Percentiles rank a stretch among this genome's conserved stretches.
Conservation (phyloP, 139 green algal genomes). For the Closterium sp. region DNA sequence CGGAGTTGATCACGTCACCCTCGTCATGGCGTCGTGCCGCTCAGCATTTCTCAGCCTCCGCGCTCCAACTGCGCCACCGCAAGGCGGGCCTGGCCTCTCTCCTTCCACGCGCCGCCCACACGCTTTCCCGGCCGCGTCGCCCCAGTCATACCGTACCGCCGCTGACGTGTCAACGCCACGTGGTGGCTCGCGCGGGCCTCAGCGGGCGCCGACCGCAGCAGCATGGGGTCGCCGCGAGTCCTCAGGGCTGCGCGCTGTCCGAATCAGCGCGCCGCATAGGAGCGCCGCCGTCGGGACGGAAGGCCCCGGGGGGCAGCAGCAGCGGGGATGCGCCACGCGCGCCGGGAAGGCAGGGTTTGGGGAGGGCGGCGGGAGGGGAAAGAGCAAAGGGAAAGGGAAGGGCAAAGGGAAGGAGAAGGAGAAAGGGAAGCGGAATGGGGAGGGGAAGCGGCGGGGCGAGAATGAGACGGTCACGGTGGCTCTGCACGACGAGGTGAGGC, state of each 20-base stretch:
- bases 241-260: background rate
- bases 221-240: background rate
- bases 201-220: background rate
- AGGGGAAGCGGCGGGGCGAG: background rate
- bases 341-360: background rate
- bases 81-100: background rate
- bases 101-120: background rate
- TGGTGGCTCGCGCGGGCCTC: no score
- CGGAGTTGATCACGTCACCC: background rate
- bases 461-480: background rate
- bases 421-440: background rate
- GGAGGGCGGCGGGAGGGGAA: background rate
- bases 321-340: background rate
- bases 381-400: background rate
- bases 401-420: background rate
- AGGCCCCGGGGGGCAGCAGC: background rate
- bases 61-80: background rate
- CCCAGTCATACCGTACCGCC: background rate
- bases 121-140: background rate
- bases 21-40: background rate
- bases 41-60: background rate
- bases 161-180: background rate
- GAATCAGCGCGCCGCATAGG: background rate
- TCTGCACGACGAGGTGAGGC: background rate
- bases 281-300: background rate